Evolutionary conservation across 2,329 filamentous ascomycete genomes (phyloP).

Genomic region (Aspergillus piperis): DNA sequence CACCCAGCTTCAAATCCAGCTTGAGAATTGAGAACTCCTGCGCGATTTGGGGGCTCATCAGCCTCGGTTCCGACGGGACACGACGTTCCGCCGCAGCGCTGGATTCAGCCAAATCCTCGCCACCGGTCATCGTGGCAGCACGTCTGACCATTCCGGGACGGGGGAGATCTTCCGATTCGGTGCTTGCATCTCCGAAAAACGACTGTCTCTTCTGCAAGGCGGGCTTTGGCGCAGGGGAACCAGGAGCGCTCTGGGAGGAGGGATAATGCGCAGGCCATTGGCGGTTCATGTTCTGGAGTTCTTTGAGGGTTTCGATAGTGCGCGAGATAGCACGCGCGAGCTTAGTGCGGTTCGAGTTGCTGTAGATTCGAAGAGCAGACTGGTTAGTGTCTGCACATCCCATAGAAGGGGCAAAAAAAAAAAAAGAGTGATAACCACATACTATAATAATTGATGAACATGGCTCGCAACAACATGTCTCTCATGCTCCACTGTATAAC

Average conservation of each 20-base stretch:
- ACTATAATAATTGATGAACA: constrained; percentile 88
- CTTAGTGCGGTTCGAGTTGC: constrained; percentile 82
- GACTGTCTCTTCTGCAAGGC: constrained; percentile 40
- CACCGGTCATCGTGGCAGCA: constrained; percentile 70
- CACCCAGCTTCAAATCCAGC: constrained; percentile 86
- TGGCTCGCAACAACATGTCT: constrained; percentile 73
- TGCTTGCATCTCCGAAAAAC: constrained; percentile 29
- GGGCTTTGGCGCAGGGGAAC: constrained; percentile 37
- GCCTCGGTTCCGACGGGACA: constrained; percentile 67
- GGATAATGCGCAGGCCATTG: constrained; percentile 96
- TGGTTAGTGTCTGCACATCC: background rate
- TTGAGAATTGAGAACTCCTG: constrained; percentile 96
- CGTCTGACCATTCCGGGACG: constrained; percentile 62
- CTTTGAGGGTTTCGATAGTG: constrained; percentile 79
- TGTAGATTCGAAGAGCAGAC: constrained; percentile 24
- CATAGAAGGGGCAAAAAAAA: background rate
- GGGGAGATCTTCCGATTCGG: constrained; percentile 33
- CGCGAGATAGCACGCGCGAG: constrained; percentile 85
- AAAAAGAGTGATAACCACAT: constrained; percentile 22
- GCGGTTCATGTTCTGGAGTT: constrained; percentile 83
- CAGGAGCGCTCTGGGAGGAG: constrained; percentile 50
- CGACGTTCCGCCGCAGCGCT: constrained; percentile 69
- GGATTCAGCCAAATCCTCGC: constrained; percentile 65
- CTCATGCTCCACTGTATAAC: constrained; percentile 58
- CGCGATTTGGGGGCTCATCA: constrained; percentile 88